These are phyloP conservation scores for Trichosporon coremiiforme DNA, from an alignment of 1,284 basidiomycete genomes.

Conservation along the genomic window DNA sequence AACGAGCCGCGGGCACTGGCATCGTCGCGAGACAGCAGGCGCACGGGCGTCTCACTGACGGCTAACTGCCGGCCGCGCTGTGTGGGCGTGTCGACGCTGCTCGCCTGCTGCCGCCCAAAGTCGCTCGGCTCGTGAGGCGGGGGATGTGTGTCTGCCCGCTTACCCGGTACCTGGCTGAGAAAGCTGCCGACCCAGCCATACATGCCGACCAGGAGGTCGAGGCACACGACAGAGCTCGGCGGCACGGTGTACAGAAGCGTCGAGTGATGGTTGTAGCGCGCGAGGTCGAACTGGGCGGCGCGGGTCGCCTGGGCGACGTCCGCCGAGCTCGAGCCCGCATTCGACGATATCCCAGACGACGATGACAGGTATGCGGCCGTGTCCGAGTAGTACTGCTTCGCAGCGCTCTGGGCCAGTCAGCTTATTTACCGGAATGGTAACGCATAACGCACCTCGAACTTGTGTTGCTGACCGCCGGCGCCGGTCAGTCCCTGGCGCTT, in stretches of 20 bases:
- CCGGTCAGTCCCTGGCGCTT: slow-evolving; percentile 51
- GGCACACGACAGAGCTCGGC: slow-evolving; percentile 49
- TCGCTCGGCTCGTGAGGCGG: slow-evolving; percentile 21
- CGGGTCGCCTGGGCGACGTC: slow-evolving; percentile 48
- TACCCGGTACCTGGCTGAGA: slow-evolving; percentile 35
- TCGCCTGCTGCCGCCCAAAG: slow-evolving; percentile 20
- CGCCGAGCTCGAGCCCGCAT: slow-evolving; percentile 22
- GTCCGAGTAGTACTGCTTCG: slow-evolving; percentile 52
- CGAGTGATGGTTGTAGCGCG: slow-evolving; percentile 53
- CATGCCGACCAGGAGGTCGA: slow-evolving; percentile 52
- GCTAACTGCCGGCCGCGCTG: slow-evolving; percentile 32
- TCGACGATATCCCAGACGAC: background rate
- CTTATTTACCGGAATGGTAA: background rate
- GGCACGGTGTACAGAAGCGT: slow-evolving; percentile 53
- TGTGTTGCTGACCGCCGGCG: slow-evolving; percentile 39
- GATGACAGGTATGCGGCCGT: slow-evolving; percentile 47
- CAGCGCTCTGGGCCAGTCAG: slow-evolving; percentile 37
- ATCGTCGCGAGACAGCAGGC: slow-evolving; percentile 32
- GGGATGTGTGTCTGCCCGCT: slow-evolving; percentile 30
- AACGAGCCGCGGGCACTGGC: slow-evolving; percentile 24
- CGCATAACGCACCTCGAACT: slow-evolving; percentile 49
- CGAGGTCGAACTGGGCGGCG: slow-evolving; percentile 51
- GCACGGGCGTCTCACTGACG: slow-evolving; percentile 32
- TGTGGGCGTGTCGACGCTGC: slow-evolving; percentile 28
- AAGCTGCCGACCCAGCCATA: slow-evolving; percentile 51